phyloP scores from a whole-genome alignment of 106 monocot species.

The Posidonia australis region DNA sequence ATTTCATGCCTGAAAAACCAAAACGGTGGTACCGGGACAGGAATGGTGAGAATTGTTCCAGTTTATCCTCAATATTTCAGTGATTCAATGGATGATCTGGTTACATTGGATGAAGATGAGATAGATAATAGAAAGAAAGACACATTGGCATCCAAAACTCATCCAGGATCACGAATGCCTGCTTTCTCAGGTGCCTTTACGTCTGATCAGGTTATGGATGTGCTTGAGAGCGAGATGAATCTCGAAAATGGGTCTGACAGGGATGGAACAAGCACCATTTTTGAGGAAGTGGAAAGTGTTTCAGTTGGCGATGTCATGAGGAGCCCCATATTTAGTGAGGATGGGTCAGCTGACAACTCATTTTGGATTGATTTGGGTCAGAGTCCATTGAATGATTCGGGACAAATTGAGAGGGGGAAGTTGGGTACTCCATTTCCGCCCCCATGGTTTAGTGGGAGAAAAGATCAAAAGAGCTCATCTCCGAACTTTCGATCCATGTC shows the following conservation, averaged over 20 bases:
- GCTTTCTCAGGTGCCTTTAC: constrained; percentile 95
- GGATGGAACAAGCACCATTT: constrained; percentile 80
- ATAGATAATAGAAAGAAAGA: constrained; percentile 26
- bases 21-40: constrained; percentile 64
- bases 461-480: constrained; percentile 1
- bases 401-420: constrained; percentile 39
- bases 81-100: constrained; percentile 67
- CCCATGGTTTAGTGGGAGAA: constrained; percentile 45
- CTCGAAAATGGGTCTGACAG: constrained; percentile 64
- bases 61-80: constrained; percentile 86
- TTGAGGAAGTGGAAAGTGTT: constrained; percentile 70
- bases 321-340: constrained; percentile 88
- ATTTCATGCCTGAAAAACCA: constrained; percentile 66
- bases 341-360: constrained; percentile 66
- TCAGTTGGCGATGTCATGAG: constrained; percentile 86
- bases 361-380: constrained; percentile 96
- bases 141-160: constrained; percentile 11
- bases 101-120: constrained; percentile 35
- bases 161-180: constrained; percentile 50
- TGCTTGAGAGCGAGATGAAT: constrained; percentile 63
- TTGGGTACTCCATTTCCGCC: constrained; percentile 64
- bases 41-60: constrained; percentile 83
- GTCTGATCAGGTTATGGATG: constrained; percentile 71
- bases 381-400: constrained; percentile 50
- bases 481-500: constrained; percentile 13